Evolutionary conservation across 768 basidiomycete genomes (phyloP).

Genomic region (Xerocomellus chrysenteron): DNA sequence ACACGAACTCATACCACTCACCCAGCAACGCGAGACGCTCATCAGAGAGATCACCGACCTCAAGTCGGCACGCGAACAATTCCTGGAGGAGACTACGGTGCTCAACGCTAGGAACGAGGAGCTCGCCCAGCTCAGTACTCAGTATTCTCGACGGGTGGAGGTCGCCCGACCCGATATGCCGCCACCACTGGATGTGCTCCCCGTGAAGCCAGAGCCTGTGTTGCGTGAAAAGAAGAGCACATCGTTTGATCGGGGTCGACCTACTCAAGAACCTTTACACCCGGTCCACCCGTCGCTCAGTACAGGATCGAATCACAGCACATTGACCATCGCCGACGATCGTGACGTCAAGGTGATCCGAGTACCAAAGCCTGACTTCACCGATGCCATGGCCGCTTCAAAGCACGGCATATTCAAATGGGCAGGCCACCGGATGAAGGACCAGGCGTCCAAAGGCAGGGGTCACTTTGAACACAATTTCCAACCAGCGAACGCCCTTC

Average conservation of each 20-base stretch:
- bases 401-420: slow-evolving; percentile 70
- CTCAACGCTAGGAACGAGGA: slow-evolving; percentile 92
- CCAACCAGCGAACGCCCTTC: slow-evolving; percentile 83
- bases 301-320: slow-evolving; percentile 19
- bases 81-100: slow-evolving; percentile 88
- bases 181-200: slow-evolving; percentile 5
- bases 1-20: slow-evolving; percentile 82
- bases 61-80: slow-evolving; percentile 78
- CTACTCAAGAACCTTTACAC: slow-evolving; percentile 6
- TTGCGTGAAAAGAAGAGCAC: slow-evolving; percentile 26
- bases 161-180: slow-evolving; percentile 18
- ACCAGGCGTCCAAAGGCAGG: slow-evolving; percentile 38
- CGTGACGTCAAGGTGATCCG: slow-evolving; percentile 28
- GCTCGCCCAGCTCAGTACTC: slow-evolving; percentile 81
- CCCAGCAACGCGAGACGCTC: slow-evolving; percentile 75
- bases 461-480: slow-evolving; percentile 72
- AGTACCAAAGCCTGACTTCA: slow-evolving; percentile 28
- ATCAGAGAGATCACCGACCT: slow-evolving; percentile 83
- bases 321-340: slow-evolving; percentile 26
- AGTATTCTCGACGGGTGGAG: slow-evolving; percentile 81
- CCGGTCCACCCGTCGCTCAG: slow-evolving; percentile 15
- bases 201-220: slow-evolving; percentile 7
- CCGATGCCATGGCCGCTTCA: slow-evolving; percentile 49
- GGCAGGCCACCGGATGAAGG: slow-evolving; percentile 60
- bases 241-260: slow-evolving; percentile 29